A percentile compares a stretch with the other conserved stretches of the same genome.
phyloP scores from a whole-genome alignment of 2,329 filamentous ascomycete genomes.

The Lithohypha guttulata region DNA sequence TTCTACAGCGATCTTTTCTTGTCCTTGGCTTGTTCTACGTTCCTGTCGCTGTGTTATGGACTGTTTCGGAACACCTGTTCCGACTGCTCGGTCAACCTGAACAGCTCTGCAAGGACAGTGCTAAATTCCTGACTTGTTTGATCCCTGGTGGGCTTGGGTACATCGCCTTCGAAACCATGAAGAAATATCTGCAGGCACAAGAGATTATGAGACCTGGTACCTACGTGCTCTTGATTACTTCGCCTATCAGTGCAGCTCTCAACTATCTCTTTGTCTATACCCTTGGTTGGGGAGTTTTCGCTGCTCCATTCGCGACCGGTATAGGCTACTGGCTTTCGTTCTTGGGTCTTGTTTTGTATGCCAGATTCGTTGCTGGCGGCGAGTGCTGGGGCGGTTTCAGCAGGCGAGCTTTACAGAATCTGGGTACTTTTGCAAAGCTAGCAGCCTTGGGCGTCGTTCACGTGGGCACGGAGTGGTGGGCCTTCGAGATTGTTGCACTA shows the following conservation, averaged over 20 bases:
- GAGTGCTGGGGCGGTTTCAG: conserved; percentile 73
- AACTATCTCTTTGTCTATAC: conserved; percentile 64
- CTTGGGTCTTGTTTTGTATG: conserved; percentile 61
- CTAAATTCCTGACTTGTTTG: conserved; percentile 60
- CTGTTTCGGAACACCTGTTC: conserved; percentile 64
- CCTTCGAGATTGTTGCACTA: conserved; percentile 80
- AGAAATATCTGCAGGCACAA: conserved; percentile 49
- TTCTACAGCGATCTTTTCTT: conserved; percentile 66
- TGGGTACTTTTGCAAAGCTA: conserved; percentile 60
- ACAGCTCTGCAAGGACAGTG: conserved; percentile 62
- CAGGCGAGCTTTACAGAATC: conserved; percentile 53
- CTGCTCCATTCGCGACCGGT: conserved; percentile 70
- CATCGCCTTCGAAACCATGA: conserved; percentile 73
- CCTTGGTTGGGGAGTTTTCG: conserved; percentile 60
- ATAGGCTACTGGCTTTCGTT: conserved; percentile 83
- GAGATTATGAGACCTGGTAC: conserved; percentile 56
- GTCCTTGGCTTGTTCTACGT: conserved; percentile 63
- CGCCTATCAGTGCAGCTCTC: conserved; percentile 46
- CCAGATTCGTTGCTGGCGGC: conserved; percentile 57
- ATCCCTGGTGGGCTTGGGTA: conserved; percentile 77
- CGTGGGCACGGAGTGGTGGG: conserved; percentile 90
- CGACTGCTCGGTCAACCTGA: conserved; percentile 64
- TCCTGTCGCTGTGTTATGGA: conserved; percentile 63
- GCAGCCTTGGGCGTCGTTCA: conserved; percentile 68
- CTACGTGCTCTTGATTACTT: conserved; percentile 51